Evolutionary conservation across 805 yeast genomes (phyloP), one percentile per base, ranked within the genome.

Genomic region (Starmerella roubikii): DNA sequence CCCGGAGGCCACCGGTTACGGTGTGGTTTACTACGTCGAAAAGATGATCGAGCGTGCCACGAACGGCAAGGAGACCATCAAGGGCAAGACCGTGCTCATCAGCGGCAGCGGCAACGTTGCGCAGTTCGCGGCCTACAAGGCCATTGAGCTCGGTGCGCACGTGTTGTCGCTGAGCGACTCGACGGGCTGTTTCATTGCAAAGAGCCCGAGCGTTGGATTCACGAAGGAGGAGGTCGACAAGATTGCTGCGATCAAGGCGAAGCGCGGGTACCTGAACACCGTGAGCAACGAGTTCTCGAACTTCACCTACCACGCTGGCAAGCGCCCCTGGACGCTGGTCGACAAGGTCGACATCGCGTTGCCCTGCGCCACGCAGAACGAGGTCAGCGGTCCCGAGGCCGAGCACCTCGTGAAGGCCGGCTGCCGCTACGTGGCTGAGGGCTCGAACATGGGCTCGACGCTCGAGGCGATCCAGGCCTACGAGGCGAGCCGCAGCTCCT

Each of bases 101-200:
- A 86, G 96, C 44, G 98, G 98, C 63, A 78, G 95, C 51, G 98
- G 98, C 68, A 88, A 88, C 68, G 98, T 88, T 62, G 98, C 98
- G 45, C 98, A 88, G 71, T 88, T 74, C 69, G 98, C 98, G 57
- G 98, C 98, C 42, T 72, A 88, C 62, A 88, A 88, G 74, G 93
- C 79, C 50, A 84, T 88, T 49, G 96, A 91, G 72, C 76, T 91
- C 55, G 98, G 98, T 55, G 96, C 93, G 57, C 78, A 74, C 47
- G 97, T 88, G 56, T 81, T 88, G 38, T 83, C 95, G 28, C 71
- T 88, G 51, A 84, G 95, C 44, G 98, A 88, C 68, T 88, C 97
- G 41, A 79, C 79, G 69, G 98, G 98, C 66, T 54, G 86, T 44
- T 78, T 82, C 58, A 69, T 86, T 50, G 58, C 62, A 38, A 46